phyloP scores from a whole-genome alignment of 2,329 filamentous ascomycete genomes.

The Penicillium brevicompactum region DNA sequence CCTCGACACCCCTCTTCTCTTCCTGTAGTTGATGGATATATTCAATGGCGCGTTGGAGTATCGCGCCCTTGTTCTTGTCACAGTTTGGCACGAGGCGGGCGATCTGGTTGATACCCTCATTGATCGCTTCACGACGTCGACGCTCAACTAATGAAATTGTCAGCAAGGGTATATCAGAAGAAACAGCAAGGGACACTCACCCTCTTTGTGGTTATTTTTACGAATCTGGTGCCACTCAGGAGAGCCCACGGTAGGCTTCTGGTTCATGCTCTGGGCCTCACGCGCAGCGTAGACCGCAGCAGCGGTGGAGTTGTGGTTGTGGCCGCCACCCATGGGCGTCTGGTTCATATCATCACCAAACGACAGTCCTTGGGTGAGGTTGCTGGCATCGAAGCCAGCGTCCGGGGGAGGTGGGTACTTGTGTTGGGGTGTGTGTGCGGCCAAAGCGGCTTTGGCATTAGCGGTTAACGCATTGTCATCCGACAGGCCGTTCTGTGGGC shows the following conservation, averaged over 20 bases:
- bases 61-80: constrained; percentile 98
- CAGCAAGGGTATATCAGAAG: constrained; percentile 4
- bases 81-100: constrained; percentile 97
- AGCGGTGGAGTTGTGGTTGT: constrained; percentile 57
- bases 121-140: constrained; percentile 94
- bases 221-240: constrained; percentile 98
- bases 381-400: constrained; percentile 39
- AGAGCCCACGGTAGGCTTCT: constrained; percentile 89
- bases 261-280: constrained; percentile 53
- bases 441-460: constrained; percentile 51
- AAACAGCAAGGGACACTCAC: constrained; percentile 53
- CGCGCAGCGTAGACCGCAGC: constrained; percentile 58
- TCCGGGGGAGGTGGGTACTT: constrained; percentile 49
- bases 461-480: constrained; percentile 51
- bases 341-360: constrained; percentile 46
- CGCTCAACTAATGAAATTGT: constrained; percentile 73
- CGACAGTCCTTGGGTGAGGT: constrained; percentile 37
- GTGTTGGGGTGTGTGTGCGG: constrained; percentile 46
- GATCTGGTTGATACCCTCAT: constrained; percentile 97
- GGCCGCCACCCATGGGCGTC: constrained; percentile 35
- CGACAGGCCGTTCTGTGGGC: constrained; percentile 56
- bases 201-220: constrained; percentile 98
- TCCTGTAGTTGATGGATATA: constrained; percentile 82
- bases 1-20: constrained; percentile 46
- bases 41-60: constrained; percentile 86